Evolutionary conservation across 352 stramenopile genomes (phyloP).

Genomic region (Globisporangium nunn): DNA sequence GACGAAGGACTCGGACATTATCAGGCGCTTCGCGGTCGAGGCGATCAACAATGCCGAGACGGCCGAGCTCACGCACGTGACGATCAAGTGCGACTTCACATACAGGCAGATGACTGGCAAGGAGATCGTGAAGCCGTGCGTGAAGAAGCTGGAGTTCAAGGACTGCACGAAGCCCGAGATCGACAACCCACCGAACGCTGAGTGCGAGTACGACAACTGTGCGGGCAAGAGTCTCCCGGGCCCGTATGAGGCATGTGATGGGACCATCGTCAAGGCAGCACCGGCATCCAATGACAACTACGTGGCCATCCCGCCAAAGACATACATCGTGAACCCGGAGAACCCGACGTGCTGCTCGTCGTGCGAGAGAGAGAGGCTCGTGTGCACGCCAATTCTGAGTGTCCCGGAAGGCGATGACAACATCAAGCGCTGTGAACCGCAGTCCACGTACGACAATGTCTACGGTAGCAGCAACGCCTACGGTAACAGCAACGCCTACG

Average conservation of each 20-base stretch:
- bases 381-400: conserved; percentile 38
- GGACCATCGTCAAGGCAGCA: conserved; percentile 23
- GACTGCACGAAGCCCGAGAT: conserved; percentile 54
- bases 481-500: conserved; percentile 16
- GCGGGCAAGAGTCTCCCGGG: conserved; percentile 20
- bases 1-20: conserved; percentile 27
- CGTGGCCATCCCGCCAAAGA: conserved; percentile 6
- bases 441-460: conserved; percentile 9
- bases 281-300: neutral
- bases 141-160: conserved; percentile 35
- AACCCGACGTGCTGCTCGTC: conserved; percentile 36
- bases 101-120: conserved; percentile 29
- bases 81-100: conserved; percentile 44
- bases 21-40: conserved; percentile 49
- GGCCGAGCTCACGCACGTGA: conserved; percentile 29
- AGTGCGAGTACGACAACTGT: conserved; percentile 35
- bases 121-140: conserved; percentile 24
- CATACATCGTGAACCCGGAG: conserved; percentile 19
- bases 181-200: conserved; percentile 27
- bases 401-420: conserved; percentile 30
- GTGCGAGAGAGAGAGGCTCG: conserved; percentile 18
- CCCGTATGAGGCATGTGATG: conserved; percentile 43
- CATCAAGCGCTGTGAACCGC: conserved; percentile 47
- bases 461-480: conserved; percentile 16
- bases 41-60: conserved; percentile 39